A percentile compares a stretch with the other conserved stretches of the same genome.
Conservation (phyloP, 75 land plant genomes). For the Sequoiadendron giganteum region DNA sequence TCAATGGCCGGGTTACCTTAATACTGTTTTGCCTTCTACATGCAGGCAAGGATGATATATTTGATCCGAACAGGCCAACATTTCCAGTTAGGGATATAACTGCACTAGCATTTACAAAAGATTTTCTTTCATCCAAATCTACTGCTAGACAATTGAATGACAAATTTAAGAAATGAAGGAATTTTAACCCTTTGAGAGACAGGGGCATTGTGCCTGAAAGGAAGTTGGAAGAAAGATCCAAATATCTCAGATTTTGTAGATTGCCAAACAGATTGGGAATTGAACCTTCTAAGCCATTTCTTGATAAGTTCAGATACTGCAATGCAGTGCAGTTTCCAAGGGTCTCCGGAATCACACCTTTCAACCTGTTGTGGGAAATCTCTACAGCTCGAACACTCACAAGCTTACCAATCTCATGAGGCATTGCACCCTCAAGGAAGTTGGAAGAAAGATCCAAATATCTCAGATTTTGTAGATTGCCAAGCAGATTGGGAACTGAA, state of each 20-base stretch:
- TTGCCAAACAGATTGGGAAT: constrained; percentile 22
- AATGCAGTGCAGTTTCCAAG: constrained; percentile 21
- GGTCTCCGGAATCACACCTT: constrained; percentile 28
- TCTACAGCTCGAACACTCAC: constrained; percentile 16
- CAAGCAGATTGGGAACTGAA: constrained; percentile 22
- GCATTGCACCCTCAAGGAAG: constrained; percentile 11
- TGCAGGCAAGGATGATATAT: neutral
- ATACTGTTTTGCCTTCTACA: neutral
- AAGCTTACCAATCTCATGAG: constrained; percentile 19
- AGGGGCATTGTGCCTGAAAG: constrained; percentile 33
- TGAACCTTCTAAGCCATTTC: constrained; percentile 18
- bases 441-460: constrained; percentile 34
- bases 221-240: constrained; percentile 37
- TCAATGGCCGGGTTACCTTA: neutral
- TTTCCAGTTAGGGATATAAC: constrained; percentile 18
- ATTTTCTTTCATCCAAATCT: constrained; percentile 8
- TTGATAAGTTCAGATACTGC: constrained; percentile 26
- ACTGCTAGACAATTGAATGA: constrained; percentile 33
- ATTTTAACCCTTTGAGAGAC: constrained; percentile 18
- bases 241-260: constrained; percentile 3
- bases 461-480: constrained; percentile 6
- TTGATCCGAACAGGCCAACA: constrained; percentile 13
- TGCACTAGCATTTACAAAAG: neutral
- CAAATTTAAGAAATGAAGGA: constrained; percentile 19
- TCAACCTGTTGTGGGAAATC: constrained; percentile 30